Base-by-base conservation (phyloP, 2,329 filamentous ascomycete genomes). In the Leptographium procerum region DNA sequence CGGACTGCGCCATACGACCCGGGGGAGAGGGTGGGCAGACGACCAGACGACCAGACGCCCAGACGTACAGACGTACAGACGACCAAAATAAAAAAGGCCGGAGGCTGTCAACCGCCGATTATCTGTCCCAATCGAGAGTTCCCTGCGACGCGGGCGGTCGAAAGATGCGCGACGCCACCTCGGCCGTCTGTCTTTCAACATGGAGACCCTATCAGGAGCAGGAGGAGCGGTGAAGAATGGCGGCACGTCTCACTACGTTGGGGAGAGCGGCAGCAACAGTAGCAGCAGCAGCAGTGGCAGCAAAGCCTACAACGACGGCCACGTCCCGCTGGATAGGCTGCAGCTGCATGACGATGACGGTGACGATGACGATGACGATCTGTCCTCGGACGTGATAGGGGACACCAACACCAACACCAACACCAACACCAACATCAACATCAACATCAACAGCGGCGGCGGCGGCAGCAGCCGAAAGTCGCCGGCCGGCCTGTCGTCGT, bases 311-410 rank as follows among this genome's bases (percentile, higher is more conserved):
- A 29, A 26, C 47, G 13, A 11, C 24, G 26, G 47, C 2, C 24
- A 13, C 13, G 47, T 50, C 24, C 47, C 11, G 2, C 47, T 50
- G 1, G 47, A 7, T 22, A 10, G 8, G n/a, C 9, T 48, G 47
- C 24, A 14, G 24, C 6, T 7, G n/a, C 14, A 52, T 16, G 29
- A 26, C 50, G 50, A 33, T 26, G 22, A 7, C 22, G 10, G 47
- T 14, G 26, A 29, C 1, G 71, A 16, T 16, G 16, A 43, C 40
- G 19, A 40, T n/a, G n/a, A n/a, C n/a, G n/a, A n/a, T n/a, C n/a
- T n/a, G n/a, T n/a, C n/a, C n/a, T n/a, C n/a, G n/a, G n/a, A n/a
- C n/a, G n/a, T n/a, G n/a, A n/a, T n/a, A n/a, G n/a, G n/a, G n/a
- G n/a, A n/a, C n/a, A n/a, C n/a, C n/a, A n/a, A n/a, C n/a, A n/a